Conservation (phyloP, 2,329 filamentous ascomycete genomes). For the Fusarium cyanostomum region DNA sequence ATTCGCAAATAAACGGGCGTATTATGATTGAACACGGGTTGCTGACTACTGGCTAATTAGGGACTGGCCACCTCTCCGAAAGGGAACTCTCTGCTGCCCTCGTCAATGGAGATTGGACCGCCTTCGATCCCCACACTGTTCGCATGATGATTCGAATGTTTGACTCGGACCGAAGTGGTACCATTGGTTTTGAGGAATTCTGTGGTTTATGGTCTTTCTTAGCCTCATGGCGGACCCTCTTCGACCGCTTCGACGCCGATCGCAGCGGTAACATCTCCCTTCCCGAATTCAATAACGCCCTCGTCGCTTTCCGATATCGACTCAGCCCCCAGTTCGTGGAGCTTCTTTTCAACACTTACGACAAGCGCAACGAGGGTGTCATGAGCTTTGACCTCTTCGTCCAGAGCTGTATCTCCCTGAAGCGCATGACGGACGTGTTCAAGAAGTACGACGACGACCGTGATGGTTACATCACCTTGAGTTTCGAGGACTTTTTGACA, state of each 20-base stretch:
- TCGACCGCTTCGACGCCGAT: conserved; percentile 94
- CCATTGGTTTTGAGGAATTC: conserved; percentile 95
- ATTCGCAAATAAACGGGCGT: not conserved
- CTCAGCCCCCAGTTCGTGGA: conserved; percentile 85
- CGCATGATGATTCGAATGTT: conserved; percentile 99
- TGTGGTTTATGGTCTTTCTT: conserved; percentile 97
- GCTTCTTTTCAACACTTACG: conserved; percentile 88
- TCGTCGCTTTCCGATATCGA: conserved; percentile 93
- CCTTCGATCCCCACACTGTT: conserved; percentile 93
- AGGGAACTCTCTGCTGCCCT: conserved; percentile 87
- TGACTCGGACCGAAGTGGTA: conserved; percentile 87
- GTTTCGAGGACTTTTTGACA: conserved; percentile 82
- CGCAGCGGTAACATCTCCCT: conserved; percentile 86
- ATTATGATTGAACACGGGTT: not conserved
- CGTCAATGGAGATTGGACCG: conserved; percentile 95
- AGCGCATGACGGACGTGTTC: conserved; percentile 99
- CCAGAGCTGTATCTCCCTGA: conserved; percentile 94
- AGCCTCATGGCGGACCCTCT: conserved; percentile 90
- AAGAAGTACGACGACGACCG: conserved; percentile 98
- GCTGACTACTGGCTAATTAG: conserved; percentile 49
- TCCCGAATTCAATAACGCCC: conserved; percentile 86
- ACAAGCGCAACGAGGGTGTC: conserved; percentile 74
- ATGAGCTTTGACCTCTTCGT: conserved; percentile 98
- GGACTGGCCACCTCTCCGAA: conserved; percentile 84
- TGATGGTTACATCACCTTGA: conserved; percentile 88